Base-by-base conservation (phyloP, 169 alveolate genomes). In the Sarcocystis neurona region DNA sequence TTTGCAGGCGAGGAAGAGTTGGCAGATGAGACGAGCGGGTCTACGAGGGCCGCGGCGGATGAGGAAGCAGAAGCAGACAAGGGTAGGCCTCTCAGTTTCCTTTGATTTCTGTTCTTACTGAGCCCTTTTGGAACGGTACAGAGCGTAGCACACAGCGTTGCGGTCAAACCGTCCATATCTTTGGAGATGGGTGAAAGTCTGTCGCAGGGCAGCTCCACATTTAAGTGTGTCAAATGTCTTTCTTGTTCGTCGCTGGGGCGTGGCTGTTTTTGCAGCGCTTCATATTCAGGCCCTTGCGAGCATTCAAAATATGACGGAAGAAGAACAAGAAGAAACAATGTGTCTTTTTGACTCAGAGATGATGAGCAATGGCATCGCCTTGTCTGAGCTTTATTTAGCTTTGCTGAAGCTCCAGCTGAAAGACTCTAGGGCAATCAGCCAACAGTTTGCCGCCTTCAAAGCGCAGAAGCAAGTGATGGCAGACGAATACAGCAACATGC, bases 331-430 rank as follows among this genome's bases (percentile, higher is more conserved):
- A 53, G 91, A 91, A 50, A 79, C 92, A 32, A 78, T 85, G 68
- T 88, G 92, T n/a, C 87, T 93, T 23, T 93, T 93, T 60, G 93
- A 93, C 79, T 89, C 91, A 46, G 94, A 91, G 46, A 80, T 91
- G 70, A 79, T 93, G 82, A 79, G 82, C 47, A 58, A 79, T 44
- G 92, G 89, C 46, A 87, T 92, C 56, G 80, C 92, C 23, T 47
- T 93, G 27, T 92, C 94, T 20, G 94, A 91, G 86, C 89, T 93
- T 70, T 93, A 93, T 34, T 72, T 93, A 30, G 91, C 93, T 18
- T 91, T 93, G 39, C 74, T 92, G 23, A 93, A 93, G 89, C 80
- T 93, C 44, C 93, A 91, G 89, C 60, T 91, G 47, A 84, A 91
- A 34, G 91, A 91, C 37, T 84, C 89, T 66, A 68, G 85, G 37